Percentiles rank a stretch among this genome's conserved stretches.
phyloP scores from a whole-genome alignment of 2,329 filamentous ascomycete species.

The Ophiostoma sp. region DNA sequence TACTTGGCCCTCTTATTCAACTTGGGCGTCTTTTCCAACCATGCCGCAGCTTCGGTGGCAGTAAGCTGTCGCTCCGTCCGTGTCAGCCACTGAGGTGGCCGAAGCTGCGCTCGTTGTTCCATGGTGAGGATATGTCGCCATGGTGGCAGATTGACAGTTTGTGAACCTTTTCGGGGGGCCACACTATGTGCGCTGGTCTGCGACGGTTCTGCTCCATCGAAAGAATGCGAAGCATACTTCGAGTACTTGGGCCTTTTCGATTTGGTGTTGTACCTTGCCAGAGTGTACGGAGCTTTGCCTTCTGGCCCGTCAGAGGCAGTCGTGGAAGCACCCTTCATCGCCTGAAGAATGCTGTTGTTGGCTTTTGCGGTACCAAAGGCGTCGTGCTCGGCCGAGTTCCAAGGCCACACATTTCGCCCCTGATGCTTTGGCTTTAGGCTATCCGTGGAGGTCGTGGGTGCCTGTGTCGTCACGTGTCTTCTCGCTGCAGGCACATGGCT shows the following conservation, averaged over 20 bases:
- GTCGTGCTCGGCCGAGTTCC: background rate
- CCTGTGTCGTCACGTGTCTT: background rate
- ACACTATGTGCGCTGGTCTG: background rate
- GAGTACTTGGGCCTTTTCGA: background rate
- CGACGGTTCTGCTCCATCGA: background rate
- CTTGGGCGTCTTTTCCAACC: background rate
- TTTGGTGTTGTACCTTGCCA: background rate
- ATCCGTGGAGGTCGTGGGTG: background rate
- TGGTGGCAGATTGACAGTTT: background rate
- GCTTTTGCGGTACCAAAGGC: background rate
- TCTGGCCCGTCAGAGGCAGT: background rate
- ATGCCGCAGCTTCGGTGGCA: background rate
- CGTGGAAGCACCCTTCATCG: background rate
- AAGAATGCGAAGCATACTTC: background rate
- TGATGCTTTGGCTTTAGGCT: background rate
- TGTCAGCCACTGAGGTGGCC: background rate
- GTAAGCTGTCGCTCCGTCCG: background rate
- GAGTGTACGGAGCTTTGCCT: background rate
- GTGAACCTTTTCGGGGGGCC: background rate
- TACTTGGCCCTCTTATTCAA: background rate
- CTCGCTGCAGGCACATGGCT: background rate
- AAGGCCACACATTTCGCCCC: background rate
- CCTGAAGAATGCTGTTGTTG: background rate
- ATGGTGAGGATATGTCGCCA: conserved; percentile 8
- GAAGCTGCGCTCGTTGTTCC: background rate